Evolutionary conservation across 805 yeast species (phyloP).

Genomic region (Ogataea salicorniae): DNA sequence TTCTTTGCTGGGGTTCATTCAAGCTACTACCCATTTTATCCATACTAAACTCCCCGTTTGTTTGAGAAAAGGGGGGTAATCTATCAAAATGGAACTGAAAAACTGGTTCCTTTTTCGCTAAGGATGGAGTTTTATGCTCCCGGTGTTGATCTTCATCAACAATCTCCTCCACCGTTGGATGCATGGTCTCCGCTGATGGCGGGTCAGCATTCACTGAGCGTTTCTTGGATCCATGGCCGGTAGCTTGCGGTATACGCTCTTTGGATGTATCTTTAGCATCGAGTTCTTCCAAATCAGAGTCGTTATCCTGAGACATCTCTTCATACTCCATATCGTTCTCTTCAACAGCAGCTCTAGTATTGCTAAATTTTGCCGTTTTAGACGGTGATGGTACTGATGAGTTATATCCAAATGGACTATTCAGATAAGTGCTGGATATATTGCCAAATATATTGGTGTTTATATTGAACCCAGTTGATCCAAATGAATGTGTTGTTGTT

Average conservation of each 20-base stretch:
- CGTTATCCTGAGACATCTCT: neutral
- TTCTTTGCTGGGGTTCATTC: constrained; percentile 4
- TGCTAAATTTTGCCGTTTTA: too few relatives aligned
- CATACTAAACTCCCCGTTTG: constrained; percentile 28
- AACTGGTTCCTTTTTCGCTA: neutral
- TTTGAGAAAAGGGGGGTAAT: constrained; percentile 28
- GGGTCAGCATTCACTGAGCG: too few relatives aligned
- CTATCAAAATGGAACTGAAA: constrained; percentile 12
- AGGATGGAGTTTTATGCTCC: neutral
- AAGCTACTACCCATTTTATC: constrained; percentile 18
- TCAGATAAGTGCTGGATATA: too few relatives aligned
- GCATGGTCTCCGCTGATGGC: too few relatives aligned
- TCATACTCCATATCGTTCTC: neutral
- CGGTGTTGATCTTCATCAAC: neutral
- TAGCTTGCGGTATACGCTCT: neutral
- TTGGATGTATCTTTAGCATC: neutral
- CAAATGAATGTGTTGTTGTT: too few relatives aligned
- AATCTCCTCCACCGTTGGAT: too few relatives aligned
- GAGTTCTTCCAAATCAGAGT: constrained; percentile 1
- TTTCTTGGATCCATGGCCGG: neutral
- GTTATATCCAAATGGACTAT: too few relatives aligned
- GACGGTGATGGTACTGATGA: too few relatives aligned
- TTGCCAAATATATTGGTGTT: too few relatives aligned
- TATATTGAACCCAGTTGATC: too few relatives aligned
- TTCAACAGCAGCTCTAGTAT: constrained; percentile 1